Evolutionary conservation across 2,329 filamentous ascomycete species (phyloP).

Genomic region (Mycosphaerella sp.): DNA sequence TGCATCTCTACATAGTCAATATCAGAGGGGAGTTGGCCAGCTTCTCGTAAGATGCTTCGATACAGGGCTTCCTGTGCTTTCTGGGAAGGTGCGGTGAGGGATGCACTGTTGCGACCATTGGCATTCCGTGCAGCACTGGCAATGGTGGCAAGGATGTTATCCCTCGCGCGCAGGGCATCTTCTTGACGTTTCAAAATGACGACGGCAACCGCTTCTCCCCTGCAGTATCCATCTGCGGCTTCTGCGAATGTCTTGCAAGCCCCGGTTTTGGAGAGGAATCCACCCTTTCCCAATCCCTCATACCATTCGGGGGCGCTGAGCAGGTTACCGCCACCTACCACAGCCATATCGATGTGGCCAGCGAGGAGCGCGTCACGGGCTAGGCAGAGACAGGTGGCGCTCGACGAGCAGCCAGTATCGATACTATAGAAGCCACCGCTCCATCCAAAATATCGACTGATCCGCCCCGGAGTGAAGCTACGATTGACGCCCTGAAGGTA

Average conservation of each 20-base stretch:
- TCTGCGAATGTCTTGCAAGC: conserved; percentile 34
- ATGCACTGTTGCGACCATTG: not conserved
- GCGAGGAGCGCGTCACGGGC: conserved; percentile 22
- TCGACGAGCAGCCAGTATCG: conserved; percentile 32
- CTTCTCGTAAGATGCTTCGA: conserved; percentile 4
- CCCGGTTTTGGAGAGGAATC: conserved; percentile 19
- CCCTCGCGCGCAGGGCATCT: conserved; percentile 34
- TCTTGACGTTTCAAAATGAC: conserved; percentile 34
- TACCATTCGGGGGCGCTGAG: conserved; percentile 26
- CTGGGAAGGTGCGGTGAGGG: conserved; percentile 5
- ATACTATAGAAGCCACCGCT: conserved; percentile 25
- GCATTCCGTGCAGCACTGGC: conserved; percentile 35
- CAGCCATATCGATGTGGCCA: conserved; percentile 20
- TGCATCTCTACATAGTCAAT: conserved; percentile 15
- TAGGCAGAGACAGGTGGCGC: conserved; percentile 22
- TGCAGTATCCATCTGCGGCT: conserved; percentile 35
- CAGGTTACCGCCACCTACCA: conserved; percentile 14
- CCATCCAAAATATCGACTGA: conserved; percentile 26
- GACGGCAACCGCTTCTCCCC: conserved; percentile 29
- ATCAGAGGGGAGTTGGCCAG: conserved; percentile 2
- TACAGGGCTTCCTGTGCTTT: conserved; percentile 13
- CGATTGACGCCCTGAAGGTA: conserved; percentile 15
- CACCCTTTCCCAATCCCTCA: conserved; percentile 17
- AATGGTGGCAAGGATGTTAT: conserved; percentile 33
- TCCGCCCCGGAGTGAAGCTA: conserved; percentile 23